These are phyloP conservation scores for Tolypocladium ophioglossoides DNA, from an alignment of 2,329 filamentous ascomycete species.

Conservation along the genomic window DNA sequence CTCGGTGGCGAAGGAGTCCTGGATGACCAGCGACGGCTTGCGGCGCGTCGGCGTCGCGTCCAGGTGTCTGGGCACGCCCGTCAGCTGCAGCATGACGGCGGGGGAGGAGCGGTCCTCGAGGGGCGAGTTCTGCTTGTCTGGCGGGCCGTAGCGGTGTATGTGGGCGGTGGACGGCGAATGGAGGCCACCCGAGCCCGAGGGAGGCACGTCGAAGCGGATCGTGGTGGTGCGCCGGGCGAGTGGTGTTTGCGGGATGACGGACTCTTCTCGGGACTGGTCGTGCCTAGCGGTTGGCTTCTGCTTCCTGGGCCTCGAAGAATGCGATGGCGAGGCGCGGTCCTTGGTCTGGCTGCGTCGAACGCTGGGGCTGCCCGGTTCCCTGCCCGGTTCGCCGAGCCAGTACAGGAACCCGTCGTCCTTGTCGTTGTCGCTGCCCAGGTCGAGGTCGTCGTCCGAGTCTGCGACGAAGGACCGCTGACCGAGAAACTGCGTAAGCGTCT, in stretches of 20 bases:
- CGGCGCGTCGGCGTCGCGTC: constrained; percentile 10
- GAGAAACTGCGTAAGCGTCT: constrained; percentile 31
- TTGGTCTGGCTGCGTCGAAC: constrained; percentile 5
- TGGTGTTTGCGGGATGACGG: constrained; percentile 33
- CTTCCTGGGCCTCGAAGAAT: not conserved
- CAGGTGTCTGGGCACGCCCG: constrained; percentile 9
- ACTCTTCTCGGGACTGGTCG: constrained; percentile 16
- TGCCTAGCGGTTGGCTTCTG: not conserved
- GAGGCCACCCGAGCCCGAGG: constrained; percentile 25
- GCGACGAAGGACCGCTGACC: constrained; percentile 17
- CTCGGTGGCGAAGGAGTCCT: constrained; percentile 34
- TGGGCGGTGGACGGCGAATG: constrained; percentile 30
- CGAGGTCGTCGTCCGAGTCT: constrained; percentile 28
- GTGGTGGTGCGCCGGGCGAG: constrained; percentile 10
- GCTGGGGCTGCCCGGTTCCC: constrained; percentile 17
- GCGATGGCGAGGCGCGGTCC: not conserved
- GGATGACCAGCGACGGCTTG: constrained; percentile 24
- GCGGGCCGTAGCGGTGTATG: constrained; percentile 27
- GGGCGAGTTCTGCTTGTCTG: constrained; percentile 23
- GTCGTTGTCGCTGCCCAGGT: constrained; percentile 6
- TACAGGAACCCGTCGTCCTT: constrained; percentile 18
- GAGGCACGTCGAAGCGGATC: constrained; percentile 30
- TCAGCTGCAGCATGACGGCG: constrained; percentile 9
- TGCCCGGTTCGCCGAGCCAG: constrained; percentile 19
- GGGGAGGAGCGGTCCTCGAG: constrained; percentile 23